phyloP scores from a whole-genome alignment of 2,329 filamentous ascomycete genomes.

The Monascus ruber region DNA sequence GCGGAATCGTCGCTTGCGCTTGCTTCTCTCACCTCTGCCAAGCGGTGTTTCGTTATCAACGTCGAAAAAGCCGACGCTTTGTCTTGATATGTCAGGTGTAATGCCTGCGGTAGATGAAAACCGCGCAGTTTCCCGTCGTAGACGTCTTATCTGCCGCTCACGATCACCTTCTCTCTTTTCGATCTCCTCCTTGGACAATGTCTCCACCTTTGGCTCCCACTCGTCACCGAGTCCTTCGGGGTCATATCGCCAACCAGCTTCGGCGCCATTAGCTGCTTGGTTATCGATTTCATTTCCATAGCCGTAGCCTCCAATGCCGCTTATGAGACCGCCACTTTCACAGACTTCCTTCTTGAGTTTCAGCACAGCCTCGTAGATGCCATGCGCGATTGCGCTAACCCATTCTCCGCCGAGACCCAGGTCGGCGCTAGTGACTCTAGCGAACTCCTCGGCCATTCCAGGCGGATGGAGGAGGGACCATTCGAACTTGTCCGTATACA shows the following conservation, averaged over 20 bases:
- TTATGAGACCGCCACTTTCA: constrained; percentile 78
- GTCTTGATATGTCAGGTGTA: constrained; percentile 58
- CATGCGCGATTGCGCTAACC: constrained; percentile 87
- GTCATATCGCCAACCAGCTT: constrained; percentile 92
- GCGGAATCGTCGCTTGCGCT: constrained; percentile 88
- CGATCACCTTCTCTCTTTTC: constrained; percentile 93
- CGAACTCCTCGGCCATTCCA: constrained; percentile 84
- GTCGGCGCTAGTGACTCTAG: constrained; percentile 84
- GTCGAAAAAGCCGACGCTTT: constrained; percentile 45
- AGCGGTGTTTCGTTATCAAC: constrained; percentile 62
- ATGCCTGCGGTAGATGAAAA: constrained; percentile 82
- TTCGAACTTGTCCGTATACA: constrained; percentile 96
- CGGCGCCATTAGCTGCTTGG: constrained; percentile 68
- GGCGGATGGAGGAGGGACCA: constrained; percentile 91
- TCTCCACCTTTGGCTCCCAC: constrained; percentile 74
- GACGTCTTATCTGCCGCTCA: constrained; percentile 75
- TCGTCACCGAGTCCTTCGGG: constrained; percentile 75
- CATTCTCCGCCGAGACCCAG: constrained; percentile 83
- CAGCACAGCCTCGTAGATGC: constrained; percentile 89
- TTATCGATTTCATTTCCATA: constrained; percentile 69
- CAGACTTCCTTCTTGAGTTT: constrained; percentile 93
- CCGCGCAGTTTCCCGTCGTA: constrained; percentile 81
- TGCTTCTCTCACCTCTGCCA: constrained; percentile 82
- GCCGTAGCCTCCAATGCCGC: constrained; percentile 46
- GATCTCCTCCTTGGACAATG: constrained; percentile 86